Evolutionary conservation across 1,139 yeast species (phyloP).

Genomic region (Sugiyamaella neomexicana): DNA sequence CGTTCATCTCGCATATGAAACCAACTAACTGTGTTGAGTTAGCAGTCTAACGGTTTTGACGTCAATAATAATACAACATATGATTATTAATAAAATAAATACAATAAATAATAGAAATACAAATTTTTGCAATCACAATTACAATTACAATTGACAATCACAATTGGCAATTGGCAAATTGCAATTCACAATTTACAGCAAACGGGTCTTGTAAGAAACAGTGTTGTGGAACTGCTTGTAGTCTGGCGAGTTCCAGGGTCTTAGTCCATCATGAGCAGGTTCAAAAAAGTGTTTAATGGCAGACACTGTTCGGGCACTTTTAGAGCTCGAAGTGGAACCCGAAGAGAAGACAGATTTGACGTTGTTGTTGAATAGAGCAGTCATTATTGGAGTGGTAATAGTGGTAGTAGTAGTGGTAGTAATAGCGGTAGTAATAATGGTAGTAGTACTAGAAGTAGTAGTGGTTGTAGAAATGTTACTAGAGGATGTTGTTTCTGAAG

Average conservation of each 20-base stretch:
- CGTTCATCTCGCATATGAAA: background rate
- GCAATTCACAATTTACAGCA: background rate
- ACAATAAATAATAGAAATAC: background rate
- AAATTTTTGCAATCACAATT: too few relatives aligned
- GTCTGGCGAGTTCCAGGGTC: slow-evolving; percentile 12
- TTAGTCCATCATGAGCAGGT: background rate
- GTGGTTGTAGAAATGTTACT: background rate
- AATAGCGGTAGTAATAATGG: slow-evolving; percentile 1
- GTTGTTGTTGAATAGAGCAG: slow-evolving; percentile 13
- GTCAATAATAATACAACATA: background rate
- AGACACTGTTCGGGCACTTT: slow-evolving; percentile 1
- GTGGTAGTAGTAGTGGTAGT: background rate
- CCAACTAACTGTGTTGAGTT: background rate
- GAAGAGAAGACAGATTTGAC: slow-evolving; percentile 9
- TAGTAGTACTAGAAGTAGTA: background rate
- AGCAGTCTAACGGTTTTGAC: background rate
- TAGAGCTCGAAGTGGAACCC: slow-evolving; percentile 12
- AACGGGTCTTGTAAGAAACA: slow-evolving; percentile 8
- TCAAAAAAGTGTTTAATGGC: slow-evolving; percentile 10
- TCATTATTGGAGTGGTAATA: slow-evolving; percentile 1
- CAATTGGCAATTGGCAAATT: background rate
- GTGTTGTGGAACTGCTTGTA: slow-evolving; percentile 9
- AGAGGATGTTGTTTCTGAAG: background rate
- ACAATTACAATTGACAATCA: background rate
- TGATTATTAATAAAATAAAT: background rate